Evolutionary conservation across 345 rosid species (phyloP).

Genomic region (Bruguiera sexangula): DNA sequence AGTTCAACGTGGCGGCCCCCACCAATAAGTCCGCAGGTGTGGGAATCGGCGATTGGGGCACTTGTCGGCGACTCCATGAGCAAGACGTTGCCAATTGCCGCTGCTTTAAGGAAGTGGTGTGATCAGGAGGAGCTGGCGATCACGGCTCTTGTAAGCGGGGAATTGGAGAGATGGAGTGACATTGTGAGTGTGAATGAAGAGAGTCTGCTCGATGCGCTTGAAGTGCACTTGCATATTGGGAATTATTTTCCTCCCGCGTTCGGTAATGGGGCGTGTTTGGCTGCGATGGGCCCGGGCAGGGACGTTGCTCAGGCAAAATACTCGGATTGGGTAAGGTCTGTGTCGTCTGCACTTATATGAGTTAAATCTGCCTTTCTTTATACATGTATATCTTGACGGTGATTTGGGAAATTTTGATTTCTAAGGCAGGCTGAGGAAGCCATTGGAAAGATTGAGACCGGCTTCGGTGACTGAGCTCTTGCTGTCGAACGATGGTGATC

Average conservation of each 20-base stretch:
- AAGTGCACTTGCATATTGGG: constrained; percentile 63
- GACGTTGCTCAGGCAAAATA: constrained; percentile 68
- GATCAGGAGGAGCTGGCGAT: constrained; percentile 62
- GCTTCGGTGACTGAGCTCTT: constrained; percentile 64
- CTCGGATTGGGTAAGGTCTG: constrained; percentile 86
- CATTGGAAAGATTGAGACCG: constrained; percentile 75
- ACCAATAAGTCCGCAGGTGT: constrained; percentile 18
- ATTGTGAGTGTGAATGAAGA: constrained; percentile 10
- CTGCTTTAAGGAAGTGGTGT: constrained; percentile 31
- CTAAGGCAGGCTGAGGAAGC: constrained; percentile 63
- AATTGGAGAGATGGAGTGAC: constrained; percentile 38
- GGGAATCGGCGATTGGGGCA: constrained; percentile 38
- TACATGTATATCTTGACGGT: neutral
- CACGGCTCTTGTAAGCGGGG: constrained; percentile 65
- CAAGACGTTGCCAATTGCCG: constrained; percentile 36
- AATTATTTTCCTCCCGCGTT: constrained; percentile 49
- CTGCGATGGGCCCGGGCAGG: constrained; percentile 76
- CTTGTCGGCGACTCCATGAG: constrained; percentile 46
- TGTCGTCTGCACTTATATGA: constrained; percentile 2
- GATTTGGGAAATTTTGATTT: constrained; percentile 13
- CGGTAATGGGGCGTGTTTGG: constrained; percentile 60
- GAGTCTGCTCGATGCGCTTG: constrained; percentile 31
- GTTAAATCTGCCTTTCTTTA: neutral
- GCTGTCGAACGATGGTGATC: constrained; percentile 85
- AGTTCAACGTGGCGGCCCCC: neutral